These are phyloP conservation scores for Adenanthera pavonina DNA, from an alignment of 306 rosid genomes.

Conservation along the genomic window DNA sequence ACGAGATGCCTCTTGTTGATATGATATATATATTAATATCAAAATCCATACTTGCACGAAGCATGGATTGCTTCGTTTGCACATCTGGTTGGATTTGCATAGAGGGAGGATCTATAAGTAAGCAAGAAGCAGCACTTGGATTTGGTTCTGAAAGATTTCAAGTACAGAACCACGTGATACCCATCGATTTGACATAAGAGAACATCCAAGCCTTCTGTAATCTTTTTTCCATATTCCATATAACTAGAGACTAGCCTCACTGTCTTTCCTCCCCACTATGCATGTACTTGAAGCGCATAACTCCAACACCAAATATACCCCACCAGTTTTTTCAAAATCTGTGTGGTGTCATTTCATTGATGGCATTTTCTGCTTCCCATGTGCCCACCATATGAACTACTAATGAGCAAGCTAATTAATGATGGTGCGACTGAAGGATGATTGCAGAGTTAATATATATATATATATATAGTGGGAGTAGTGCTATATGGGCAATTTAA, in stretches of 20 bases:
- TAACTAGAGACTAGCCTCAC: conserved; percentile 7
- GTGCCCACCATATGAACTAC: background rate
- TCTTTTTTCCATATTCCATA: conserved; percentile 30
- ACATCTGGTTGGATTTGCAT: background rate
- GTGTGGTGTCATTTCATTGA: background rate
- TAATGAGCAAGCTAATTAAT: conserved; percentile 6
- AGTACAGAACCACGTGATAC: conserved; percentile 39
- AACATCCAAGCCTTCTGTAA: conserved; percentile 3
- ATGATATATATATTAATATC: background rate
- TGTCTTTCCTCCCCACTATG: conserved; percentile 28
- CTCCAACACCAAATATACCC: background rate
- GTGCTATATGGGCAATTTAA: background rate
- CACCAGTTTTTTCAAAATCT: background rate
- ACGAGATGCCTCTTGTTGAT: background rate
- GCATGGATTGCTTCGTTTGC: background rate
- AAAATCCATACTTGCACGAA: background rate
- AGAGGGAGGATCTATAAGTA: background rate
- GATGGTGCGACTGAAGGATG: conserved; percentile 20
- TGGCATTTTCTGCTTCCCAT: background rate
- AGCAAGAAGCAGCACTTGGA: background rate
- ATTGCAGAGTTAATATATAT: background rate
- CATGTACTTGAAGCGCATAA: background rate
- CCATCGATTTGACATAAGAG: conserved; percentile 26
- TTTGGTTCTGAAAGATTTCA: background rate
- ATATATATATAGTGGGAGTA: too few relatives aligned